Percentiles rank a stretch among this genome's conserved stretches.
Conservation (phyloP, 148 eudicot genomes). For the Gaultheria prostrata region DNA sequence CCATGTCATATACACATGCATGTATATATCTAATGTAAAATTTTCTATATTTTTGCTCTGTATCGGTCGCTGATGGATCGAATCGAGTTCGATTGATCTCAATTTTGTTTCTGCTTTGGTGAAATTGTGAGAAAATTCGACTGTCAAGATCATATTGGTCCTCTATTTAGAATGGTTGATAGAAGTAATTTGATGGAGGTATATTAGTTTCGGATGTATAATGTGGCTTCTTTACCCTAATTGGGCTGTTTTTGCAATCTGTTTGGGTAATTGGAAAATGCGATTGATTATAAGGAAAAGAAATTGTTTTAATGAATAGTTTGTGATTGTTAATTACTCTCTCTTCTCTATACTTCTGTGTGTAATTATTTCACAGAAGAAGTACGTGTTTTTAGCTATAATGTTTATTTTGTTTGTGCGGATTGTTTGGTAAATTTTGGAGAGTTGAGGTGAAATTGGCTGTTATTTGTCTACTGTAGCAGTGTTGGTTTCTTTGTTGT, state of each 20-base stretch:
- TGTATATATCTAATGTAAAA: not conserved
- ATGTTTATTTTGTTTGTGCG: not conserved
- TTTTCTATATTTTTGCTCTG: not conserved
- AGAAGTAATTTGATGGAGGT: constrained; percentile 11
- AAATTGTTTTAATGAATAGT: not conserved
- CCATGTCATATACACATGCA: not conserved
- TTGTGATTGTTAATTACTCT: not conserved
- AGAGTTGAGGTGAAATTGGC: not conserved
- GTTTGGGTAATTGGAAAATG: constrained; percentile 13
- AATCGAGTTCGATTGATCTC: not conserved
- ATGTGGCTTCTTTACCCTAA: not conserved
- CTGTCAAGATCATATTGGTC: not conserved
- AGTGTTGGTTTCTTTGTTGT: not conserved
- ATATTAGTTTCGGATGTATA: not conserved
- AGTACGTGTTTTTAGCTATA: not conserved
- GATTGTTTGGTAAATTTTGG: not conserved
- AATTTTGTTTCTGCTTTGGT: not conserved
- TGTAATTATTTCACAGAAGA: not conserved
- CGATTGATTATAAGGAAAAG: not conserved
- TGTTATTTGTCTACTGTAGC: constrained; percentile 1
- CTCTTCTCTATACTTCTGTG: not conserved
- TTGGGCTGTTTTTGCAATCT: not conserved
- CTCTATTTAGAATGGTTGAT: not conserved
- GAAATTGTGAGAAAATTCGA: not conserved
- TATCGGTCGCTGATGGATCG: not conserved